Base-by-base conservation (phyloP, 768 basidiomycete genomes). In the Boletus rubroflammeus region DNA sequence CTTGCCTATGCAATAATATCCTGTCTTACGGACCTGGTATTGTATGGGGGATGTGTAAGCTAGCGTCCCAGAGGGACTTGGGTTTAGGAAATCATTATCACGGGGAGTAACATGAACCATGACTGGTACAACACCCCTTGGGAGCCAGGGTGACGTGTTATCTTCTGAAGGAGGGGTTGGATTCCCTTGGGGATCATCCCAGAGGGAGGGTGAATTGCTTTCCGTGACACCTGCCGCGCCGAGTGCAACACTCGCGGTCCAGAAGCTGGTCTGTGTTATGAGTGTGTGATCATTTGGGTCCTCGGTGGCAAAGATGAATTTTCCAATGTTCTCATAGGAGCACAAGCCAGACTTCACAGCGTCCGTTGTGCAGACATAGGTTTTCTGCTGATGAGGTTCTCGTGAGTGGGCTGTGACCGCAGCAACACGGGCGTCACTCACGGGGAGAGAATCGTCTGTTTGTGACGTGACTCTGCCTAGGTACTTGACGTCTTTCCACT, bases 1-100 rank as follows among this genome's bases (percentile, higher is more conserved):
- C 90, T 72, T 68, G 87, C 95, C 94, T 58, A 96, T 86, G 69
- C 96, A 98, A 69, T 97, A 98, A 68, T 97, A 98, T 2, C 96
- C 97, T 2, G 92, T 94, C 69, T 88, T 88, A 26, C 76, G 75
- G 23, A 98, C 91, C 23, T 78, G 70, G 69, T 98, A 98, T 46
- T 85, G 84, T 60, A 96, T 91, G 1, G 93, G 86, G 28, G 79
- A 78, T 15, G 72, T 71, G 64, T 94, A 95, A 19, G 67, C 56
- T 36, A 85, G 72, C 7, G 81, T 68, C 17, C 75, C 78, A 26
- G 73, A 67, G 6, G 82, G 78, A 61, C 78, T 81, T 17, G 80
- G 73, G 56, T 82, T 83, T 19, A 75, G 66, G 57, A 60, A 44
- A 46, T 69, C 64, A 48, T 67, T 17, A 39, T 61, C 67, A 23